Base-by-base conservation (phyloP, 768 basidiomycete species). In the Leccinum rimulosum region DNA sequence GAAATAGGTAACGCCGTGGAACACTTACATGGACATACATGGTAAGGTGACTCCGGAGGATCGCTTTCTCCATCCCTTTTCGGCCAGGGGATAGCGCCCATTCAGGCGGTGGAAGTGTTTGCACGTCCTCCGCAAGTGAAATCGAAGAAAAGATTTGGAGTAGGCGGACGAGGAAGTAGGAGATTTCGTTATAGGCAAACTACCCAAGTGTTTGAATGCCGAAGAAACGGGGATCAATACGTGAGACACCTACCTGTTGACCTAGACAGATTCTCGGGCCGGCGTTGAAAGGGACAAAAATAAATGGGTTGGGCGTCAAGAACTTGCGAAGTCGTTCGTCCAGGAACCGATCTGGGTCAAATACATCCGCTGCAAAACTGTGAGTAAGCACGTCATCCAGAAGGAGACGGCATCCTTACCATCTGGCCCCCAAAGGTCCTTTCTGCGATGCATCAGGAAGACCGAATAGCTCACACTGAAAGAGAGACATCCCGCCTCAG, bases 311-410 rank as follows among this genome's bases (percentile, higher is more conserved):
- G 2, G 79, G 76, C 0, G 75, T 79, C 58, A 84, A 66, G 63
- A 86, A 82, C 61, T 80, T 84, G 22, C 77, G 74, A 48, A 85
- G 59, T 4, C 86, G 76, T 27, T 81, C 80, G 63, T 88, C 87
- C 50, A 88, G 66, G 77, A 87, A 88, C 2, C 87, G 77, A 58
- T 86, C 83, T 0, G 87, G 87, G 66, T 88, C 86, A 64, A 87
- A 89, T 56, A 73, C 62, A 8, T 79, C 66, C 22, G 84, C 84
- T 85, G 51, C 12, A 30, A 30, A n/a, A 50, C 45, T n/a, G 19
- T 22, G 2, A 4, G 38, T 52, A 19, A 57, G 52, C 25, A 49
- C 12, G 27, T 25, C 15, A 35, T 31, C 7, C 28, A 31, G 27
- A 0, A 43, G 25, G 17, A 2, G 4, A 25, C 1, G 1, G 38